Conservation (phyloP, 73 alveolate species). For the Loxodes magnus region DNA sequence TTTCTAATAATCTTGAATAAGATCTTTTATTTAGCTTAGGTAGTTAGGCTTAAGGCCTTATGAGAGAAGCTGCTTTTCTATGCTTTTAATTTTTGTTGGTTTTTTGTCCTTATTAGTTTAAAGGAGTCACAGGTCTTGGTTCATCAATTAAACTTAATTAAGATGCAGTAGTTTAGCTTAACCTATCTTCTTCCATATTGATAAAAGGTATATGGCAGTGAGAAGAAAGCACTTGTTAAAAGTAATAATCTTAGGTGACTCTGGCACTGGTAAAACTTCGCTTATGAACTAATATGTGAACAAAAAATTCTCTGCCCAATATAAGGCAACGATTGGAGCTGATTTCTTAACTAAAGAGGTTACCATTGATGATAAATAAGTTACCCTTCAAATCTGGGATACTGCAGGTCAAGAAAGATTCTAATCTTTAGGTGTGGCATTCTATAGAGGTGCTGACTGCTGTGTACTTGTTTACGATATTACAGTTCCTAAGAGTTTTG, state of each 20-base stretch:
- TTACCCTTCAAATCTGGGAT: slow-evolving; percentile 88
- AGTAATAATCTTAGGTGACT: slow-evolving; percentile 83
- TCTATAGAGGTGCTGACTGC: slow-evolving; percentile 93
- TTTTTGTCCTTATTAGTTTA: no score
- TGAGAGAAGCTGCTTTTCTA: no score
- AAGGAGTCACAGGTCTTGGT: no score
- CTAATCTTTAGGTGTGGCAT: slow-evolving; percentile 87
- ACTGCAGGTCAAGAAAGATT: slow-evolving; percentile 88
- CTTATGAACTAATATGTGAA: slow-evolving; percentile 75
- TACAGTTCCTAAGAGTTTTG: slow-evolving; percentile 66
- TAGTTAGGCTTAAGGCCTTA: no score
- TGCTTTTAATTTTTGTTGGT: no score
- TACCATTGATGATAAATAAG: slow-evolving; percentile 74
- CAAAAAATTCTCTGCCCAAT: slow-evolving; percentile 65
- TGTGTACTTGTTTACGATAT: slow-evolving; percentile 76
- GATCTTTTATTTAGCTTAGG: no score
- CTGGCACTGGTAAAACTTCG: slow-evolving; percentile 95
- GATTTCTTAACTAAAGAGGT: slow-evolving; percentile 90
- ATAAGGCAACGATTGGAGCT: slow-evolving; percentile 96
- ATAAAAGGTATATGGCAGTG: slow-evolving; percentile 46
- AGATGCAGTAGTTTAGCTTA: no score
- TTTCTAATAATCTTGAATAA: no score
- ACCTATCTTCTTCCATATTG: no score
- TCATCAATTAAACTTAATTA: no score
- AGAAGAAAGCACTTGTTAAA: slow-evolving; percentile 68